A percentile compares a stretch with the other conserved stretches of the same genome.
phyloP scores from a whole-genome alignment of 2,329 filamentous ascomycete genomes.

The Fusarium miscanthi region DNA sequence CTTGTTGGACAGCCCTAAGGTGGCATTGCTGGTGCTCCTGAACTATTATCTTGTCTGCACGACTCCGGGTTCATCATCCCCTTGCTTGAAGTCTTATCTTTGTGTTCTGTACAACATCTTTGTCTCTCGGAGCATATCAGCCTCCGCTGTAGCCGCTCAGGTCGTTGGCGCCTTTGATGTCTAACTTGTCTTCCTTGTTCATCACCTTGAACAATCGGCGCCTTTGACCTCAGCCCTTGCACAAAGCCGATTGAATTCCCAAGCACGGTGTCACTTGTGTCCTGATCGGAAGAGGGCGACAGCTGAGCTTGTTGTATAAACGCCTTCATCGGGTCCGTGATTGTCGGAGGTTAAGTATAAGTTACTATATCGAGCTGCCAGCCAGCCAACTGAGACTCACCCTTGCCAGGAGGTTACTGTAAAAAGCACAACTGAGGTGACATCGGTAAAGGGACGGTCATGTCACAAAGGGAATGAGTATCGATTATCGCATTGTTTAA shows the following conservation, averaged over 20 bases:
- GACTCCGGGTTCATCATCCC: constrained; percentile 12
- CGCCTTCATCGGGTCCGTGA: constrained; percentile 14
- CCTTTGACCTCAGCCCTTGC: constrained; percentile 34
- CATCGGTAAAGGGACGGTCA: constrained; percentile 10
- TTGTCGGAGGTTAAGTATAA: constrained; percentile 24
- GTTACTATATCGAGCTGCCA: constrained; percentile 42
- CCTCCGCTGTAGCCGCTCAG: constrained; percentile 7
- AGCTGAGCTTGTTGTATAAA: constrained; percentile 26
- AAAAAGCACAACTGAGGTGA: constrained; percentile 13
- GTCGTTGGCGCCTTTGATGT: neutral
- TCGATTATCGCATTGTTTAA: constrained; percentile 18
- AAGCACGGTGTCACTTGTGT: constrained; percentile 34
- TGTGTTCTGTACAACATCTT: constrained; percentile 9
- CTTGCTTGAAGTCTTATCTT: neutral
- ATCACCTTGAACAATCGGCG: constrained; percentile 10
- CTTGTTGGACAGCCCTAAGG: constrained; percentile 30
- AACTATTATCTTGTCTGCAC: constrained; percentile 13
- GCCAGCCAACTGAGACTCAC: constrained; percentile 22
- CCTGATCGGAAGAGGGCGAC: constrained; percentile 13
- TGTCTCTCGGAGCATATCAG: constrained; percentile 4
- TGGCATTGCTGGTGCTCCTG: constrained; percentile 11
- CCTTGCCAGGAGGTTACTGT: constrained; percentile 11
- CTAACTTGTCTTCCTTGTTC: neutral
- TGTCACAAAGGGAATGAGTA: neutral
- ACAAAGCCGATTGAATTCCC: constrained; percentile 13